Conservation (phyloP, 768 basidiomycete species). For the Psilocybe tampanensis region DNA sequence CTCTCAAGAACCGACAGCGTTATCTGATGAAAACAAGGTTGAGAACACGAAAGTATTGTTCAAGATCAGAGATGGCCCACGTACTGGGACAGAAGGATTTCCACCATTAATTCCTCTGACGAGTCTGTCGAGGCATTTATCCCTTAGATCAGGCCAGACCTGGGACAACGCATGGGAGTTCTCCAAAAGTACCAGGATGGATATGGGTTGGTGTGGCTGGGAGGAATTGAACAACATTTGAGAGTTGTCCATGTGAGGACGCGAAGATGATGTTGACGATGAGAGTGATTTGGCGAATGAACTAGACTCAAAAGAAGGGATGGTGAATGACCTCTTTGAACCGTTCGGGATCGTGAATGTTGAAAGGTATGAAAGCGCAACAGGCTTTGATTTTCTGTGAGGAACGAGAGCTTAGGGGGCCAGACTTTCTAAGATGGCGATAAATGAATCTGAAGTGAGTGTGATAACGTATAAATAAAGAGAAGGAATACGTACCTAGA, state of each 20-base stretch:
- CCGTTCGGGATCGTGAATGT: slow-evolving; percentile 3
- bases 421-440: slow-evolving; percentile 39
- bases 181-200: slow-evolving; percentile 55
- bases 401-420: slow-evolving; percentile 39
- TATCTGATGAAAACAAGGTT: slow-evolving; percentile 27
- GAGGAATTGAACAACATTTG: slow-evolving; percentile 21
- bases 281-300: not conserved
- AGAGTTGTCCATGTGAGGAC: slow-evolving; percentile 18
- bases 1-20: slow-evolving; percentile 49
- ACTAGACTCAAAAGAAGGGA: slow-evolving; percentile 8
- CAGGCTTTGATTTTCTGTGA: slow-evolving; percentile 16
- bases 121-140: slow-evolving; percentile 45
- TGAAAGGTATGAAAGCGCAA: slow-evolving; percentile 11
- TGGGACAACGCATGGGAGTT: slow-evolving; percentile 49
- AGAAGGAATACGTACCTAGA: slow-evolving; percentile 10
- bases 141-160: slow-evolving; percentile 52
- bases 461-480: slow-evolving; percentile 6
- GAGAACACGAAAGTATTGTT: not conserved
- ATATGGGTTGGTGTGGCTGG: slow-evolving; percentile 34
- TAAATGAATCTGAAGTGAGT: slow-evolving; percentile 10
- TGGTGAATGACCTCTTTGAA: not conserved
- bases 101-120: slow-evolving; percentile 41
- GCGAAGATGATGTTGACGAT: slow-evolving; percentile 5
- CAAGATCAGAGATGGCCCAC: slow-evolving; percentile 20
- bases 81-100: slow-evolving; percentile 42